Evolutionary conservation across 2,329 filamentous ascomycete genomes (phyloP).

Genomic region (Beauveria sp.): DNA sequence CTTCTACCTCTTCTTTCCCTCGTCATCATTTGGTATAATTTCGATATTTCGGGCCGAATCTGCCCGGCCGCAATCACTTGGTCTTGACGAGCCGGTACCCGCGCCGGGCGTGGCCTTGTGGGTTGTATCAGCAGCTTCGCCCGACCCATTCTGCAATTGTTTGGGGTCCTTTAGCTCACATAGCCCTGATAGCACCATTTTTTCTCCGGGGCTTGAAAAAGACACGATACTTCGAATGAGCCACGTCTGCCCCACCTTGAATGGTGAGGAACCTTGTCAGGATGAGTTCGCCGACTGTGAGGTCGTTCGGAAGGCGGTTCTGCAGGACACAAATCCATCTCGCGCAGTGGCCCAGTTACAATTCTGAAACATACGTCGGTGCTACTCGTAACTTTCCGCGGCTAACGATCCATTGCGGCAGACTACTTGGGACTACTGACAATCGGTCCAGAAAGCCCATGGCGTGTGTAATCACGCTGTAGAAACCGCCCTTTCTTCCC

Average conservation of each 20-base stretch:
- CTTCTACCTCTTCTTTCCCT: no score
- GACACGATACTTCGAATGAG: neutral
- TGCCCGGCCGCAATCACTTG: neutral
- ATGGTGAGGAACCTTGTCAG: neutral
- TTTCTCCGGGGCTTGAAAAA: neutral
- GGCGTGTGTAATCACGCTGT: no score
- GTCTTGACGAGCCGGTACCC: neutral
- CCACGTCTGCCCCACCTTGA: neutral
- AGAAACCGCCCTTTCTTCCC: no score
- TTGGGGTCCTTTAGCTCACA: neutral
- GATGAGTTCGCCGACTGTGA: neutral
- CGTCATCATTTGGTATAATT: no score
- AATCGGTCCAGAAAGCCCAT: no score
- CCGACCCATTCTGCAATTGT: conserved; percentile 4
- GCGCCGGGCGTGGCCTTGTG: neutral
- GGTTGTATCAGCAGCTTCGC: neutral
- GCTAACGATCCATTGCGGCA: no score
- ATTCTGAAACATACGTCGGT: no score
- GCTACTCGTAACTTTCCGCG: no score
- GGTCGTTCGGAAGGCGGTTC: neutral
- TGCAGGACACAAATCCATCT: no score
- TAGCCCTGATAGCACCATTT: no score
- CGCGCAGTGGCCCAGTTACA: no score
- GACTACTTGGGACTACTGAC: no score
- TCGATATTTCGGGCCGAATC: neutral